A percentile compares a stretch with the other conserved stretches of the same genome.
phyloP scores from a whole-genome alignment of 192 early-diverging fungal genomes.

The Backusella luteola region DNA sequence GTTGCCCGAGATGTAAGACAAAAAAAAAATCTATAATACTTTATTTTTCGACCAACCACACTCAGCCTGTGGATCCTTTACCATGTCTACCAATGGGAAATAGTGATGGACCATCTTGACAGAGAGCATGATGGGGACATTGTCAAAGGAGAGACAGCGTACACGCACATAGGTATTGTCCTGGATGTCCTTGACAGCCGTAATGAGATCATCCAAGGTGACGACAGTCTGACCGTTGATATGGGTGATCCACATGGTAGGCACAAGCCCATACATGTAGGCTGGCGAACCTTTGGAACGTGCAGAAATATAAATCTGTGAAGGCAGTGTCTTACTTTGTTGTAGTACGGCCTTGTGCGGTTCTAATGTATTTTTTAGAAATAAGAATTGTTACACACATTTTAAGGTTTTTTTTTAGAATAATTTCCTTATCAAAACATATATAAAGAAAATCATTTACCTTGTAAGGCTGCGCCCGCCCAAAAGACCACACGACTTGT shows the following conservation, averaged over 20 bases:
- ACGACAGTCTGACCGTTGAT: slow-evolving; percentile 58
- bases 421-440: slow-evolving; percentile 44
- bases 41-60: slow-evolving; percentile 39
- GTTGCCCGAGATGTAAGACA: neutral
- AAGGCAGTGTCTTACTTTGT: slow-evolving; percentile 63
- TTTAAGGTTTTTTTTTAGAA: slow-evolving; percentile 38
- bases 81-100: slow-evolving; percentile 40
- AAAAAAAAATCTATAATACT: neutral
- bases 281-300: slow-evolving; percentile 60
- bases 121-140: slow-evolving; percentile 68
- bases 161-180: slow-evolving; percentile 72
- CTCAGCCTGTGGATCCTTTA: slow-evolving; percentile 29
- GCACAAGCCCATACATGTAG: slow-evolving; percentile 59
- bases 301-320: slow-evolving; percentile 60
- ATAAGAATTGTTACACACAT: slow-evolving; percentile 31
- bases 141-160: slow-evolving; percentile 75
- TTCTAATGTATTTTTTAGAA: slow-evolving; percentile 39
- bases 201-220: slow-evolving; percentile 63
- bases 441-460: slow-evolving; percentile 51
- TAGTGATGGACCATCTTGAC: slow-evolving; percentile 74
- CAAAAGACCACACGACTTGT: slow-evolving; percentile 76
- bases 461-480: slow-evolving; percentile 81
- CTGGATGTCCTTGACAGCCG: slow-evolving; percentile 49
- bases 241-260: slow-evolving; percentile 77
- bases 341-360: slow-evolving; percentile 69